Evolutionary conservation across 2,329 filamentous ascomycete species (phyloP).

Genomic region (Drechslera avenae): DNA sequence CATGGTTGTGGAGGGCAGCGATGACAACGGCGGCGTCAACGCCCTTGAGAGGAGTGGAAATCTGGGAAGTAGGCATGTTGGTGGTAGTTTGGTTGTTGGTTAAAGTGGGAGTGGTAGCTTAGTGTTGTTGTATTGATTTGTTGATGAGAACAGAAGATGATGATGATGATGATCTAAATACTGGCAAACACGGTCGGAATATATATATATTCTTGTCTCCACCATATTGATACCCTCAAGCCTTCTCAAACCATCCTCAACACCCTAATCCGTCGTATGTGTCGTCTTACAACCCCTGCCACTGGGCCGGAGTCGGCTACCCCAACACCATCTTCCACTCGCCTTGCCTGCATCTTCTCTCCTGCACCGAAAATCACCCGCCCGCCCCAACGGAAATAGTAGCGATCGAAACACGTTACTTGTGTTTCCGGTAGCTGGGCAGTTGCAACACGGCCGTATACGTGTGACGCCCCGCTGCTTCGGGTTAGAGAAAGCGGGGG

Average conservation of each 20-base stretch:
- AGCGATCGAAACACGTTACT: slow-evolving; percentile 19
- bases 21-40: slow-evolving; percentile 35
- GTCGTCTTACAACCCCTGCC: no score
- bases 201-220: no score
- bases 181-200: not conserved
- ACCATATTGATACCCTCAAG: no score
- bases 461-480: not conserved
- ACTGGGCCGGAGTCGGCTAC: no score
- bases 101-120: not conserved
- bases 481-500: not conserved
- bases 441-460: not conserved
- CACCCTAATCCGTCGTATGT: not conserved
- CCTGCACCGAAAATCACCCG: slow-evolving; percentile 8
- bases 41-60: slow-evolving; percentile 43
- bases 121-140: slow-evolving; percentile 1
- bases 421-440: slow-evolving; percentile 7
- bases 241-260: not conserved
- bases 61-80: slow-evolving; percentile 46
- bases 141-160: no score
- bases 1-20: slow-evolving; percentile 48
- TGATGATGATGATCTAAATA: not conserved
- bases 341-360: slow-evolving; percentile 7
- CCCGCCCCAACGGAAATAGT: slow-evolving; percentile 14
- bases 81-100: not conserved
- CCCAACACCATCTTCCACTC: slow-evolving; percentile 2